Base-by-base conservation (phyloP, 2,329 filamentous ascomycete species). In the Pseudogymnoascus sp. region DNA sequence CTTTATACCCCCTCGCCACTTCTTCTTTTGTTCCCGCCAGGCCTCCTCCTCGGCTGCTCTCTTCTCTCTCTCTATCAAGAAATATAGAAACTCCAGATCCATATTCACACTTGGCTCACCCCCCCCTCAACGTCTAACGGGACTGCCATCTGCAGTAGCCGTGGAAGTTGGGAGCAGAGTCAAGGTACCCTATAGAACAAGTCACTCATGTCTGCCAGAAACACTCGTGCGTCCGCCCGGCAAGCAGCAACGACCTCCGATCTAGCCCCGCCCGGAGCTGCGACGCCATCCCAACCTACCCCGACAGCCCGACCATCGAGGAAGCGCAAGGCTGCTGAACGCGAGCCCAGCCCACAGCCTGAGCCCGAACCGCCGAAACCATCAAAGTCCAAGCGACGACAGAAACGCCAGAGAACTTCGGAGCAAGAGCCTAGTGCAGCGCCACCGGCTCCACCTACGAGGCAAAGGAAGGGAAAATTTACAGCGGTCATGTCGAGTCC, bases 201-300 rank as follows among this genome's bases (percentile, higher is more conserved):
- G 65, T 80, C 47, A 87, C 90, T 93, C 86, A 97, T 96, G 92
- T 90, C 90, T 85, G 81, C 86, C 84, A 97, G 92, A 90, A 87
- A 94, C 72, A 97, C 93, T 82, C 91, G 93, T 81, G 94, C 92
- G 72, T 88, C 92, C 76, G 89, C 92, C 80, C 92, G 92, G 81
- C 87, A 90, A 84, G 90, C 90, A 79, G 88, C 90, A 74, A 84
- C 71, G 69, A 66, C 72, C 65, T 66, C 70, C 67, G 64, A 69
- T 58, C 66, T 70, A 57, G 68, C 74, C 70, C 69, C 72, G 65
- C 70, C 76, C 71, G 73, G 77, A 70, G 66, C 75, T 68, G 66
- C 74, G 65, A 69, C 73, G 67, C 63, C 67, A 60, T 67, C 72
- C 54, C 63, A 67, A 60, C 57, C 66, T 58, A 58, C 71, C 61